Base-by-base conservation (phyloP, 1,284 basidiomycete species). In the Phellopilus nigrolimitatus region DNA sequence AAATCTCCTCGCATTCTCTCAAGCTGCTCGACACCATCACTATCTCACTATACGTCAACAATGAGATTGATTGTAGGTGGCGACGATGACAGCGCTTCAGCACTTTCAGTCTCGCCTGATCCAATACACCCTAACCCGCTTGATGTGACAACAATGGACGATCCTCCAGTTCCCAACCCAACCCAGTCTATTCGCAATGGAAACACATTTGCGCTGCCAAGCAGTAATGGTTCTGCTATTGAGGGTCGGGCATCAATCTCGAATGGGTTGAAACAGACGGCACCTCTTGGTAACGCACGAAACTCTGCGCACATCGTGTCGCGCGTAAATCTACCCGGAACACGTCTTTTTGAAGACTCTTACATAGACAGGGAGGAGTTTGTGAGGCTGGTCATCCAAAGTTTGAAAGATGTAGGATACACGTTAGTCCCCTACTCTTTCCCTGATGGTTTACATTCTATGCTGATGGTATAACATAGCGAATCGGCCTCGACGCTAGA, bases 391-490 rank as follows among this genome's bases (percentile, higher is more conserved):
- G 84, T 95, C 39, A 76, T 98, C 57, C 95, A 99, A 67, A 89
- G 88, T 55, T 69, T 99, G 59, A 75, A 87, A 58, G 95, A 99
- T 68, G 86, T 97, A 48, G 95, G 97, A 4, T 97, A 97, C 65
- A 75, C 79, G 90, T 95, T 64, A 70, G 94, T 82, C 43, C 47
- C 10, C 49, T 30, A 33, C 39, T 51, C 22, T 51, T 34, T n/a
- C 49, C 12, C 19, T 37, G 13, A 36, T 13, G 17, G 22, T 37
- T 15, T 5, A 22, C 24, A 1, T 28, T 37, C 40, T 50, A 12
- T 42, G 47, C 42, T 51, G 55, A 54, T 52, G 56, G 60, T 37
- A 6, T 50, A 40, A 22, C 27, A 24, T 62, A 97, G 95, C 55
- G 87, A 91, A 68, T 87, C 93, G 10, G 95, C 95, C 8, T 78